Evolutionary conservation across 352 stramenopile species (phyloP).

Genomic region (Plasmopara muralis): DNA sequence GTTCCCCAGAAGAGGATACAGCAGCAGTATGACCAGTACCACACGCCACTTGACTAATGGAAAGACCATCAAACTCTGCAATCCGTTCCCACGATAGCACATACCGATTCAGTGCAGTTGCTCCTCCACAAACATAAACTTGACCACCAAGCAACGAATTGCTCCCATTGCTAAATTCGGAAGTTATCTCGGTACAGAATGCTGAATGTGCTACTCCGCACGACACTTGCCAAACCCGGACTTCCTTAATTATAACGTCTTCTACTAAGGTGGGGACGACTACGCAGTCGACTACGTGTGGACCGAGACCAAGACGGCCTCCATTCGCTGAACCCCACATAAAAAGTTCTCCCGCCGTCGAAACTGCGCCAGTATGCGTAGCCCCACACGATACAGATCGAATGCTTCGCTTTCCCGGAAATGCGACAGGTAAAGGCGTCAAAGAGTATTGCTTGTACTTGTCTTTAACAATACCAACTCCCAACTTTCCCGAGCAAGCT

Average conservation of each 20-base stretch:
- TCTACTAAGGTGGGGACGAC: constrained; percentile 82
- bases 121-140: constrained; percentile 85
- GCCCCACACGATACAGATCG: constrained; percentile 85
- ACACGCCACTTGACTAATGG: constrained; percentile 72
- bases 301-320: constrained; percentile 85
- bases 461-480: constrained; percentile 75
- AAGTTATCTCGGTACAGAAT: constrained; percentile 62
- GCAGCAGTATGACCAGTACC: constrained; percentile 86
- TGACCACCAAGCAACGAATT: constrained; percentile 70
- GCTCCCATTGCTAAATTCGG: constrained; percentile 43
- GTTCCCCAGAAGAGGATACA: constrained; percentile 82
- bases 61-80: constrained; percentile 37
- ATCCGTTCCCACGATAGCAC: constrained; percentile 72
- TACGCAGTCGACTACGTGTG: constrained; percentile 49
- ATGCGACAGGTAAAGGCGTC: constrained; percentile 61
- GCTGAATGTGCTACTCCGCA: constrained; percentile 78
- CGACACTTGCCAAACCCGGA: constrained; percentile 73
- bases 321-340: constrained; percentile 91
- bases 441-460: constrained; percentile 77
- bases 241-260: constrained; percentile 43
- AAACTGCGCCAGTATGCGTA: constrained; percentile 71
- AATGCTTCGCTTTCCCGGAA: constrained; percentile 53
- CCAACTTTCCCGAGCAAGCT: constrained; percentile 72
- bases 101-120: constrained; percentile 71
- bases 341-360: constrained; percentile 63